Evolutionary conservation across 2,329 filamentous ascomycete genomes (phyloP).

Genomic region (Fusarium torulosum): DNA sequence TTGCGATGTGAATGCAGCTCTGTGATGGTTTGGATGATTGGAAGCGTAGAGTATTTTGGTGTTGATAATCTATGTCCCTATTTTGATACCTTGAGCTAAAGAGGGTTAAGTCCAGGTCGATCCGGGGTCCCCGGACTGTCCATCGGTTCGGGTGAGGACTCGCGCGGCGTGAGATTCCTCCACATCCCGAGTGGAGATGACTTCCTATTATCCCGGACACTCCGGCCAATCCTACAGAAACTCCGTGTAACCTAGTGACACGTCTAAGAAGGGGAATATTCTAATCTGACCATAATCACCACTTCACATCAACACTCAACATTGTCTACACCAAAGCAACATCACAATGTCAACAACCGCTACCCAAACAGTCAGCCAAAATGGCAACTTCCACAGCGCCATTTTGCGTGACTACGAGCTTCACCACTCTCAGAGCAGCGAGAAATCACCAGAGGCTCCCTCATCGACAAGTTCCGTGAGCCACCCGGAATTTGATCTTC

Average conservation of each 20-base stretch:
- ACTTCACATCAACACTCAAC: not conserved
- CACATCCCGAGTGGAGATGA: constrained; percentile 37
- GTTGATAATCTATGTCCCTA: not conserved
- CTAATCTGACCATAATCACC: not conserved
- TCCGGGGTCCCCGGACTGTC: constrained; percentile 20
- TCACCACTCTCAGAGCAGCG: constrained; percentile 15
- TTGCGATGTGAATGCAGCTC: not conserved
- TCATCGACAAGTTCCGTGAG: not conserved
- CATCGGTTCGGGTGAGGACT: constrained; percentile 23
- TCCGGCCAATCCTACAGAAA: not conserved
- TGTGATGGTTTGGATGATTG: not conserved
- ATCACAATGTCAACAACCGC: constrained; percentile 29
- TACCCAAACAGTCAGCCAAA: constrained; percentile 7
- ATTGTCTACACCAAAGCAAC: too few relatives aligned
- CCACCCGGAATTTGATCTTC: constrained; percentile 19
- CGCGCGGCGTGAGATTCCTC: not conserved
- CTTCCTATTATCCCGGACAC: not conserved
- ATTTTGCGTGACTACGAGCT: constrained; percentile 34
- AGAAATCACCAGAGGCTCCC: not conserved
- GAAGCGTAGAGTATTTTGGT: constrained; percentile 3
- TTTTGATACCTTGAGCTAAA: not conserved
- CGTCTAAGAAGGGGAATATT: not conserved
- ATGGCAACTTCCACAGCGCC: constrained; percentile 17
- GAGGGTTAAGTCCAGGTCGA: not conserved
- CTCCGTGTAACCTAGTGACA: not conserved